A percentile compares a stretch with the other conserved stretches of the same genome.
phyloP scores from a whole-genome alignment of 2,329 filamentous ascomycete genomes.

The Akanthomyces muscarius region DNA sequence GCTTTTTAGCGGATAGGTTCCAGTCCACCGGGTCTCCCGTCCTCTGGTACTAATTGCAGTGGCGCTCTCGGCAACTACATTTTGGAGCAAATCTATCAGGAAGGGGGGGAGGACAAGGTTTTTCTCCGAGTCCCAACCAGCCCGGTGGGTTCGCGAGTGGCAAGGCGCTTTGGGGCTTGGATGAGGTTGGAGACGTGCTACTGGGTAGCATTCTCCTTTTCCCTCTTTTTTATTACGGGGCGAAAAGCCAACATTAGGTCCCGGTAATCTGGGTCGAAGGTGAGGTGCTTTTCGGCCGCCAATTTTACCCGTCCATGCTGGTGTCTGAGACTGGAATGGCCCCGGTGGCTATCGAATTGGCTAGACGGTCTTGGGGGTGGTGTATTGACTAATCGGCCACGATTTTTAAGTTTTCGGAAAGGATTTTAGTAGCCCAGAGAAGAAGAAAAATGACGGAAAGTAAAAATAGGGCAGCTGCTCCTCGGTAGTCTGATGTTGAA shows the following conservation, averaged over 20 bases:
- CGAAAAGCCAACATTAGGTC: not conserved
- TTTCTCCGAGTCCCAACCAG: not conserved
- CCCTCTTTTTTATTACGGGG: not conserved
- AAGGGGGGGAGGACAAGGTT: not conserved
- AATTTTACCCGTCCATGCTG: not conserved
- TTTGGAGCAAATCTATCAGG: not conserved
- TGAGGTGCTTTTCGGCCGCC: not conserved
- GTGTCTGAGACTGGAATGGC: constrained; percentile 5
- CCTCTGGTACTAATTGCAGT: constrained; percentile 1
- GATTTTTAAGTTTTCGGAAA: not conserved
- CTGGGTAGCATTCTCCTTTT: not conserved
- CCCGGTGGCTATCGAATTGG: not conserved
- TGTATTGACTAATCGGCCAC: no score
- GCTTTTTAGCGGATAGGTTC: constrained; percentile 7
- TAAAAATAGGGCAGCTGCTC: not conserved
- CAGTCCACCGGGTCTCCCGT: constrained; percentile 12
- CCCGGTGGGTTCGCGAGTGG: not conserved
- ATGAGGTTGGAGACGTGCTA: not conserved
- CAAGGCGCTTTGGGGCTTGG: not conserved
- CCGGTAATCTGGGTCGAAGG: constrained; percentile 15
- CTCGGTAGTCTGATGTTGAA: not conserved
- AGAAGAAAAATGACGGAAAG: no score
- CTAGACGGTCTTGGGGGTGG: not conserved
- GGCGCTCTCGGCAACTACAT: not conserved
- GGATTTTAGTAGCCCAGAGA: no score